A percentile compares a stretch with the other conserved stretches of the same genome.
Conservation (phyloP, 257 asterid species). For the Primulina eburnea region DNA sequence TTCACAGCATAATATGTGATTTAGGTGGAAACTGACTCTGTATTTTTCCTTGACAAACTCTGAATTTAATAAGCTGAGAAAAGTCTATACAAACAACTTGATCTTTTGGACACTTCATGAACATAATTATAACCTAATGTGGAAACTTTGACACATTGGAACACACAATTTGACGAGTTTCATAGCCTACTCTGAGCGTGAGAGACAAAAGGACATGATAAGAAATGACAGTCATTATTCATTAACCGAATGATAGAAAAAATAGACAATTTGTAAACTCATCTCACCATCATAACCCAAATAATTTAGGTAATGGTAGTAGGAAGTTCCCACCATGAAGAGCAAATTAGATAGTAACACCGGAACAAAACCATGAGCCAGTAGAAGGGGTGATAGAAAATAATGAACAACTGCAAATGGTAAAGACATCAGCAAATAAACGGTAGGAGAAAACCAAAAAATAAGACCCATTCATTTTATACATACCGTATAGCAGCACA, state of each 20-base stretch:
- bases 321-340: conserved; percentile 90
- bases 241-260: conserved; percentile 8
- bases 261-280: conserved; percentile 15
- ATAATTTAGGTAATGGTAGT: conserved; percentile 93
- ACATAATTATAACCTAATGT: neutral
- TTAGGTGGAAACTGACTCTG: neutral
- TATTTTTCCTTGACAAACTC: neutral
- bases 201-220: conserved; percentile 7
- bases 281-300: conserved; percentile 92
- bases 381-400: conserved; percentile 85
- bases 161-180: neutral
- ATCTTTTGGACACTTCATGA: neutral
- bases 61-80: neutral
- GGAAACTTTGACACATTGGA: neutral
- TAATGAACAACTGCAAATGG: conserved; percentile 72
- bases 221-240: neutral
- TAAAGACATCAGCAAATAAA: conserved; percentile 21
- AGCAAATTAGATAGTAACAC: conserved; percentile 80
- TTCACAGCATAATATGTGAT: neutral
- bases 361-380: conserved; percentile 94
- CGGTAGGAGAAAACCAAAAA: conserved; percentile 18
- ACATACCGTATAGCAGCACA: conserved; percentile 81
- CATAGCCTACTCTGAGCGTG: conserved; percentile 6
- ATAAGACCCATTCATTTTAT: conserved; percentile 6
- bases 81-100: neutral